phyloP scores from a whole-genome alignment of 331 rosid genomes.

The Pyrus hybrid region DNA sequence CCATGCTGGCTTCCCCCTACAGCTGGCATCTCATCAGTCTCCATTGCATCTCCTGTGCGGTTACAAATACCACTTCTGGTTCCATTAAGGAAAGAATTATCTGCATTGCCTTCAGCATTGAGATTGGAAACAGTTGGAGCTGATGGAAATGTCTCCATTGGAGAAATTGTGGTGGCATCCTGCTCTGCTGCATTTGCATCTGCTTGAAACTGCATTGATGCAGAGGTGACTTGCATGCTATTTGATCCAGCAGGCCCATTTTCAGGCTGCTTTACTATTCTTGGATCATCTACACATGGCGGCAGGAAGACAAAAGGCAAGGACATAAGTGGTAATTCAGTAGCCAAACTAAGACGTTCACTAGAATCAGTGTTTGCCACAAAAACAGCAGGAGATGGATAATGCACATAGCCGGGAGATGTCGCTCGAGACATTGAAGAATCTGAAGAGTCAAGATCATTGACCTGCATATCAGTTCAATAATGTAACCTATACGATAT shows the following conservation, averaged over 20 bases:
- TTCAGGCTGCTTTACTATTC: conserved; percentile 28
- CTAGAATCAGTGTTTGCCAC: conserved; percentile 36
- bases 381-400: conserved; percentile 64
- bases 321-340: conserved; percentile 34
- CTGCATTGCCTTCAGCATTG: conserved; percentile 21
- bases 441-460: conserved; percentile 68
- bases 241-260: conserved; percentile 24
- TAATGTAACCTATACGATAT: conserved; percentile 23
- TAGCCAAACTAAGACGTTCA: conserved; percentile 31
- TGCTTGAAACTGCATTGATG: conserved; percentile 23
- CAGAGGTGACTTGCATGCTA: conserved; percentile 31
- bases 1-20: conserved; percentile 34
- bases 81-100: conserved; percentile 28
- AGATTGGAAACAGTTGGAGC: conserved; percentile 28
- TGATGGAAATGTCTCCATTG: conserved; percentile 22
- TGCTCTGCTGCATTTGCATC: conserved; percentile 29
- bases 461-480: conserved; percentile 62
- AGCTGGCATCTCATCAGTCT: conserved; percentile 32
- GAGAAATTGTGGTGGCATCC: conserved; percentile 17
- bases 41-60: conserved; percentile 39
- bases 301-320: conserved; percentile 35
- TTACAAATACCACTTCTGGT: conserved; percentile 22
- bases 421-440: conserved; percentile 53
- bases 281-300: conserved; percentile 28
- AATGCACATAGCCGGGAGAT: conserved; percentile 39